These are phyloP conservation scores for Aphanomyces stellatus DNA, from an alignment of 352 stramenopile genomes.

Conservation along the genomic window DNA sequence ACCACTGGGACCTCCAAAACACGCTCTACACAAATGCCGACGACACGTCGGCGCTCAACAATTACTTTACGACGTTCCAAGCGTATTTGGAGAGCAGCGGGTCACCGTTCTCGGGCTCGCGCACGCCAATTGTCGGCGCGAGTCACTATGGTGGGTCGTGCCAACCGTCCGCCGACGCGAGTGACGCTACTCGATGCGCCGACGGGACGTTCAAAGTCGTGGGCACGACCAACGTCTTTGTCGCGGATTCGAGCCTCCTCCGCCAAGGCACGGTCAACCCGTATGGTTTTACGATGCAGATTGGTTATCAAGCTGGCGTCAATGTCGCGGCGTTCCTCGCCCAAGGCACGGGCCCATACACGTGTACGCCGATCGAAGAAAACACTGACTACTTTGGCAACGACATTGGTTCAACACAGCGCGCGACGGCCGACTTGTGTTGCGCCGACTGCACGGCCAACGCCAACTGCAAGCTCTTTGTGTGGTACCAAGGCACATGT, in stretches of 20 bases:
- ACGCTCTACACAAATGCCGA: slow-evolving; percentile 29
- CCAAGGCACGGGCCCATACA: too few species aligned
- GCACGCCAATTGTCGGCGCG: slow-evolving; percentile 25
- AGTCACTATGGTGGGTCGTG: slow-evolving; percentile 23
- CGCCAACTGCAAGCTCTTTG: neutral
- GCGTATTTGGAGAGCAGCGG: neutral
- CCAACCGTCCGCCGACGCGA: slow-evolving; percentile 38
- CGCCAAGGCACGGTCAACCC: slow-evolving; percentile 55
- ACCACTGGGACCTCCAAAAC: slow-evolving; percentile 31
- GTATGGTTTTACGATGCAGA: slow-evolving; percentile 73
- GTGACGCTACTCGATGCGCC: slow-evolving; percentile 39
- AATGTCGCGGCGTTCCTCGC: neutral
- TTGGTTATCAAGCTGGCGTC: slow-evolving; percentile 36
- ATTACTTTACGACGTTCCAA: slow-evolving; percentile 23
- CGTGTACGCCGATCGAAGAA: neutral
- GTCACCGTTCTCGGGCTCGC: slow-evolving; percentile 31
- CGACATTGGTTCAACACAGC: neutral
- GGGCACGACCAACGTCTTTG: slow-evolving; percentile 59
- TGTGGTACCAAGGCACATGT: neutral
- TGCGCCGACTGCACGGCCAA: slow-evolving; percentile 1
- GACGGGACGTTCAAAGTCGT: slow-evolving; percentile 51
- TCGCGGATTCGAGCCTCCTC: slow-evolving; percentile 51
- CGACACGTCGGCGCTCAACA: slow-evolving; percentile 49
- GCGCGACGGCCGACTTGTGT: neutral
- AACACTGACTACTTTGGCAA: slow-evolving; percentile 13